Base-by-base conservation (phyloP, 208 protist genomes). In the Leishmania amazonensis region DNA sequence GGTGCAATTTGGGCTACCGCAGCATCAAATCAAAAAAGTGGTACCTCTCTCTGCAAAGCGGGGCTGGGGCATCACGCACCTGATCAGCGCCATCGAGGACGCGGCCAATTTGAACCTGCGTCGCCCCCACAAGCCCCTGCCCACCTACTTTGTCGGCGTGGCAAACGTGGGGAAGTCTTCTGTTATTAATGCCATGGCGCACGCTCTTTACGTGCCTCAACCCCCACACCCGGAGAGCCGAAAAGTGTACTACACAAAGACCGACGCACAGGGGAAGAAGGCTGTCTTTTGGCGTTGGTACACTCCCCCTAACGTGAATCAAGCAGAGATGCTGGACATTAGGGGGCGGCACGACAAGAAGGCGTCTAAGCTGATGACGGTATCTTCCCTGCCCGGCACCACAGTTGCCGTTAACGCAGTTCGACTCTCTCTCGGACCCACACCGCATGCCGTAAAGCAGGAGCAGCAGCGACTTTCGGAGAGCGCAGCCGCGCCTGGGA, bases 101-200 rank as follows among this genome's bases (percentile, higher is more conserved):
- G 80, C 85, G 5, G 87, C 95, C 9, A 98, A 98, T 81, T 80
- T 97, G 8, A 97, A 94, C 79, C 81, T 97, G 68, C 84, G 84
- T 11, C 95, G 93, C 7, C 89, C 93, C 6, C 79, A 83, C 77
- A 88, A 90, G 76, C 95, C 95, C 7, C 86, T 96, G 38, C 90
- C 90, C 35, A 97, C 95, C 47, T 98, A 98, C 83, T 94, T 98
- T 80, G 91, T 97, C 40, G 95, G 95, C 11, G 93, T 92, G 15
- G 93, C 95, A 24, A 98, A 98, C 87, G 93, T 96, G 19, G 95
- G 95, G 31, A 98, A 98, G 93, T 98, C 95, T 53, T 98, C 95
- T n/a, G 86, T 98, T 38, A 94, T 98, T 70, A 98, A 98, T 83
- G 94, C 94, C 35, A 89, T 98, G 68, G 95, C 95, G 42, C 94